A percentile compares a stretch with the other conserved stretches of the same genome.
phyloP scores from a whole-genome alignment of 768 basidiomycete species.

The Cystobasidium tubakii region DNA sequence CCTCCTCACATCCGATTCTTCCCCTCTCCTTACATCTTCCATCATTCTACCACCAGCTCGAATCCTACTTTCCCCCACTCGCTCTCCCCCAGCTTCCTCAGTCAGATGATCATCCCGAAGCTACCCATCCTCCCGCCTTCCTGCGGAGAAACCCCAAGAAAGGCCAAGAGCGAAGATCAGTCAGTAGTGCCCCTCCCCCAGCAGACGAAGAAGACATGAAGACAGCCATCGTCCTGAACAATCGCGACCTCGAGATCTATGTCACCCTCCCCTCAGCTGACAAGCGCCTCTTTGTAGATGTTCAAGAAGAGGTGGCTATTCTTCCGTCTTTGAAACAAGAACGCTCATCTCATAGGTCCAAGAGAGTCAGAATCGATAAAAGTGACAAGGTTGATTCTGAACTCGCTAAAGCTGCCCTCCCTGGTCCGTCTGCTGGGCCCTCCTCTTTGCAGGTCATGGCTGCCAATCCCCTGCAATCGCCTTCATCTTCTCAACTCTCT shows the following conservation, averaged over 20 bases:
- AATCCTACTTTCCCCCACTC: neutral
- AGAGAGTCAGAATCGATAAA: neutral
- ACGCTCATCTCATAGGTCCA: neutral
- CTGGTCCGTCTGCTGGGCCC: neutral
- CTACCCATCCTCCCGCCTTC: neutral
- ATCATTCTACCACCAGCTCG: neutral
- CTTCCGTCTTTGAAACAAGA: neutral
- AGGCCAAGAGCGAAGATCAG: neutral
- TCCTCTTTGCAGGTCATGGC: neutral
- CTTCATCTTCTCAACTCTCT: too few relatives aligned
- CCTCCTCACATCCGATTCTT: too few relatives aligned
- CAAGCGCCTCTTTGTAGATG: neutral
- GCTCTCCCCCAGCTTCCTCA: neutral
- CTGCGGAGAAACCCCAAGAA: neutral
- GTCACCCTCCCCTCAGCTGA: conserved; percentile 5
- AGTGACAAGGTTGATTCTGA: neutral
- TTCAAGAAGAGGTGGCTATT: conserved; percentile 5
- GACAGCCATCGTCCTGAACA: neutral
- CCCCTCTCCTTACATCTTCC: neutral
- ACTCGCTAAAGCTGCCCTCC: neutral
- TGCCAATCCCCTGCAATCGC: too few relatives aligned
- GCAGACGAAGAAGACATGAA: neutral
- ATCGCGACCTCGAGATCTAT: neutral
- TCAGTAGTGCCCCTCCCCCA: neutral
- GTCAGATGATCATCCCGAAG: neutral